These are phyloP conservation scores for Baeospora myosura DNA, from an alignment of 1,284 basidiomycete species.

Conservation along the genomic window DNA sequence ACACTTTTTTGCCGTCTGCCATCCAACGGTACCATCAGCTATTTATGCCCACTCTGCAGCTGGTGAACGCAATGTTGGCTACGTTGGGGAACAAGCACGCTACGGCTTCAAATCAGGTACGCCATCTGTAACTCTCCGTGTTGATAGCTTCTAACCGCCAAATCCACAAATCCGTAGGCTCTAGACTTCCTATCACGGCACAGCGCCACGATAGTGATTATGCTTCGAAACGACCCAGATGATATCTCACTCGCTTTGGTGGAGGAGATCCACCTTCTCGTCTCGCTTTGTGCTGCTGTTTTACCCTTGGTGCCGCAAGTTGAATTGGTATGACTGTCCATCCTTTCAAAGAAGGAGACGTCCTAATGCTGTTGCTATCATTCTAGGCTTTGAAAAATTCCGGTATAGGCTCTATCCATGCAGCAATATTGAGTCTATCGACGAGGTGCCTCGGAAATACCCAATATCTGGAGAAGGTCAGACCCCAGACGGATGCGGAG, in stretches of 20 bases:
- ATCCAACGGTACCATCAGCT: slow-evolving; percentile 86
- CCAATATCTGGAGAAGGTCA: slow-evolving; percentile 51
- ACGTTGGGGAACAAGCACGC: slow-evolving; percentile 61
- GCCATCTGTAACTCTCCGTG: too few relatives aligned
- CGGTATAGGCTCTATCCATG: slow-evolving; percentile 80
- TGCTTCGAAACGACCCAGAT: slow-evolving; percentile 67
- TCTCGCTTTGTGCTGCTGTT: slow-evolving; percentile 61
- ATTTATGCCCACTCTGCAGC: slow-evolving; percentile 78
- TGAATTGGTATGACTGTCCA: slow-evolving; percentile 56
- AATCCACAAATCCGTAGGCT: slow-evolving; percentile 36
- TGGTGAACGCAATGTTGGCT: slow-evolving; percentile 65
- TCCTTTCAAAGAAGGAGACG: neutral
- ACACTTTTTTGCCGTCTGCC: slow-evolving; percentile 82
- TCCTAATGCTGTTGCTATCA: slow-evolving; percentile 3
- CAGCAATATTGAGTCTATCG: slow-evolving; percentile 71
- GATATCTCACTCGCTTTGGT: slow-evolving; percentile 59
- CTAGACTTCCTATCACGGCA: slow-evolving; percentile 74
- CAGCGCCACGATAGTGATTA: slow-evolving; percentile 71
- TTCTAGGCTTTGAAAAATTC: slow-evolving; percentile 53
- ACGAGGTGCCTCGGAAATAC: slow-evolving; percentile 67
- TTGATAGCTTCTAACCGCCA: slow-evolving; percentile 5
- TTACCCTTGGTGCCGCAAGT: slow-evolving; percentile 65
- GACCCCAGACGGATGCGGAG: slow-evolving; percentile 70
- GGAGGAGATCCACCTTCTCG: slow-evolving; percentile 71
- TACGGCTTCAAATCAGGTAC: slow-evolving; percentile 61